Percentiles rank a stretch among this genome's conserved stretches.
These are phyloP conservation scores for Trichoderma polysporum DNA, from an alignment of 2,329 filamentous ascomycete species.

Conservation along the genomic window DNA sequence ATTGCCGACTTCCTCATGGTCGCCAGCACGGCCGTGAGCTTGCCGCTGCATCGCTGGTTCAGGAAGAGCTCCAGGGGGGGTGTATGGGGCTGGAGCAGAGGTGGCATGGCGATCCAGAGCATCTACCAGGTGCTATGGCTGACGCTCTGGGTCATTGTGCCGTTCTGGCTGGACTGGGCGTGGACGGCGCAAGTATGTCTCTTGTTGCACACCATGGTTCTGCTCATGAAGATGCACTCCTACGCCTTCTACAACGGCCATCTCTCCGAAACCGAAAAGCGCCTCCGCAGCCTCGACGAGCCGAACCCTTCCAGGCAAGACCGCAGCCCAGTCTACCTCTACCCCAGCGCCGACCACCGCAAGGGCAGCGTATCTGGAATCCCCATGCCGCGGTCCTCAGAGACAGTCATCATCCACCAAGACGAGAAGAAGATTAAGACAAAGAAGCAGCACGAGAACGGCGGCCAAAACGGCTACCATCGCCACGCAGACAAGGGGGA, in stretches of 20 bases:
- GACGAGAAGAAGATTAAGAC: constrained; percentile 22
- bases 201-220: constrained; percentile 81
- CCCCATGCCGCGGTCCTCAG: constrained; percentile 23
- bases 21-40: constrained; percentile 64
- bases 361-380: constrained; percentile 42
- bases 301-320: constrained; percentile 66
- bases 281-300: constrained; percentile 74
- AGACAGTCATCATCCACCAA: background rate
- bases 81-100: constrained; percentile 68
- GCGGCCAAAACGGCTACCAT: background rate
- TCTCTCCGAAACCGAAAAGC: constrained; percentile 80
- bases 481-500: constrained; percentile 16
- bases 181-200: constrained; percentile 98
- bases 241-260: constrained; percentile 99
- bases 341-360: constrained; percentile 61
- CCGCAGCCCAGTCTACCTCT: constrained; percentile 70
- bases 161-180: constrained; percentile 84
- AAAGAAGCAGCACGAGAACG: constrained; percentile 5
- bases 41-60: constrained; percentile 72
- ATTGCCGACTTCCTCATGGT: constrained; percentile 87
- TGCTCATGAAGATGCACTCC: constrained; percentile 99
- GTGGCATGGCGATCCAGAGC: constrained; percentile 82
- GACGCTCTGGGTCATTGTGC: constrained; percentile 76
- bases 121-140: constrained; percentile 79
- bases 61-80: constrained; percentile 51